Evolutionary conservation across 2,329 filamentous ascomycete species (phyloP).

Genomic region (Cladosporium velox): DNA sequence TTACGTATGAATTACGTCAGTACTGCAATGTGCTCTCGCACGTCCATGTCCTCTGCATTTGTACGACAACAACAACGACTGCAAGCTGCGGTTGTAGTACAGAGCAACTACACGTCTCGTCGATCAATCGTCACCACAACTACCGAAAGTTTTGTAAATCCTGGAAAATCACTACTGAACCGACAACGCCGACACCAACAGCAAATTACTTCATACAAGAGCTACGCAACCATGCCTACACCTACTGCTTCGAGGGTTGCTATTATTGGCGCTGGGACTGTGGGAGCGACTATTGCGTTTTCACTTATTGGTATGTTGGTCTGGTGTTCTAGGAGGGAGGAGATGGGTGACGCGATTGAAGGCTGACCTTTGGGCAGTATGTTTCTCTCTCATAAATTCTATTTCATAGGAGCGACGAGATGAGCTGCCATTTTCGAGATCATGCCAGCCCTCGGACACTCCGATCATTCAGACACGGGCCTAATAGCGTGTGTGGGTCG

Average conservation of each 20-base stretch:
- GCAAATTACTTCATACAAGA: neutral
- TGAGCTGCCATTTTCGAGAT: too few species aligned
- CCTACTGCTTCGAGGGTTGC: conserved; percentile 41
- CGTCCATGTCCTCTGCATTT: neutral
- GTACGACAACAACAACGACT: neutral
- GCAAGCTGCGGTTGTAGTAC: neutral
- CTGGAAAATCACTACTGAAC: too few species aligned
- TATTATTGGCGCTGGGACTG: conserved; percentile 55
- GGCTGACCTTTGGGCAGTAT: neutral
- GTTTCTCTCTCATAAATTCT: too few species aligned
- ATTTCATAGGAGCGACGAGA: too few species aligned
- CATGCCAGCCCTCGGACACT: too few species aligned
- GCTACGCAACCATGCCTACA: neutral
- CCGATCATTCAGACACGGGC: too few species aligned
- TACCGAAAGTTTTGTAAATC: too few species aligned
- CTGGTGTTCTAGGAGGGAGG: too few species aligned
- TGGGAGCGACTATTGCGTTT: conserved; percentile 55
- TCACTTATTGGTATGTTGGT: conserved; percentile 38
- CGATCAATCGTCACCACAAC: neutral
- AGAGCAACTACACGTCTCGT: neutral
- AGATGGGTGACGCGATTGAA: neutral
- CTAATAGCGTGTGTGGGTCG: too few species aligned
- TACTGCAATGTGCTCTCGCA: neutral
- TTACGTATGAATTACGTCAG: neutral
- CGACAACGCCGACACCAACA: neutral